Base-by-base conservation (phyloP, 2,329 filamentous ascomycete species). In the Trichoderma sp. region DNA sequence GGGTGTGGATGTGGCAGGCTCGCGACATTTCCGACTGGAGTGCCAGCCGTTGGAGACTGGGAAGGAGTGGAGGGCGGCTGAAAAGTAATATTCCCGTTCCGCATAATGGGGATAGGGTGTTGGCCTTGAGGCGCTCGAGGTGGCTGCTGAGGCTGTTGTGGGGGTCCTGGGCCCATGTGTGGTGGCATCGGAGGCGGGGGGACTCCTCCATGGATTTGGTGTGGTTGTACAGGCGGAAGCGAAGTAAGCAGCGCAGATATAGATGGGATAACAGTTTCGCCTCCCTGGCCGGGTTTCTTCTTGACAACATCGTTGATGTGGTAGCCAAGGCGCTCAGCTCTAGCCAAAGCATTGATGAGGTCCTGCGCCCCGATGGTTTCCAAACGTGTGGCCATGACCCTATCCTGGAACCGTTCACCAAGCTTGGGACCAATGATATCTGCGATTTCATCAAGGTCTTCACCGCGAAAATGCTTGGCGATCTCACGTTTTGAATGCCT, bases 241-340 rank as follows among this genome's bases (percentile, higher is more conserved):
- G 72, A 71, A 27, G 73, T 59, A 33, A 67, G 29, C 31, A 45
- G 33, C 31, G 77, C 35, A 56, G 77, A 71, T 33, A 80, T 33
- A 6, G 82, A 81, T 3, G 84, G 83, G 27, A 87, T 83, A 21
- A 86, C 84, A 31, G 81, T 82, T 76, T 87, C 86, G 38, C 33
- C 71, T 14, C 79, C 78, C 50, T 78, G 74, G 16, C 78, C 76
- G 12, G 75, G 81, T 53, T 76, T 82, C 67, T 72, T 69, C 38
- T 87, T 85, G 14, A 89, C 82, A 3, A 89, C 83, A 72, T 91
- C 89, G 38, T 83, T 82, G 0, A 84, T 82, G 67, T 90, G 86
- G 74, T 91, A 91, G 2, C 90, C 90, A 0, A 91, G 85, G 3
- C 90, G 88, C 78, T 90, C 88, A 1, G 89, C 89, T 45, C 86